Base-by-base conservation (phyloP, 352 stramenopile species). In the Globisporangium radiosum region DNA sequence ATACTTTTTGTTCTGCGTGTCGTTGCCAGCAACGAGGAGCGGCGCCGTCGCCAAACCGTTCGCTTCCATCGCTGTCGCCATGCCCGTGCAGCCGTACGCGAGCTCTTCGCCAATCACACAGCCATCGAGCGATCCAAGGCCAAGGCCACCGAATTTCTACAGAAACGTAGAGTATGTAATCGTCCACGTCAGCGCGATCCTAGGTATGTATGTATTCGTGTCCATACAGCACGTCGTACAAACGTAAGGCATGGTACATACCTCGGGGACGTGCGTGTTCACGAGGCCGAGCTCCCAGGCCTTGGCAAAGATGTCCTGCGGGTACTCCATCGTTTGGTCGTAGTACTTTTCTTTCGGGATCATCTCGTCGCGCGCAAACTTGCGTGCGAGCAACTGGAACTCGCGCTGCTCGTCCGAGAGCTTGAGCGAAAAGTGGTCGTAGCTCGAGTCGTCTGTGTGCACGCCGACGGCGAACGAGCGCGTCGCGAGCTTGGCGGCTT, bases 281-380 rank as follows among this genome's bases (percentile, higher is more conserved):
- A 92, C 70, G 40, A 97, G 75, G 0, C 89, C 89, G 4, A 97
- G 70, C 62, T 96, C 87, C 85, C 85, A 94, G 8, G 88, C 88
- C 73, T 96, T 95, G 49, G 71, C 66, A 64, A 96, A 95, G 65
- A 95, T 84, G 56, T 94, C 84, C 52, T 90, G 72, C 17, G 88
- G 88, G 68, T 91, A 96, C 65, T 91, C 80, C 75, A 88, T 89
- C 6, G 70, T 94, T 61, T 80, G 65, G 71, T 96, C 88, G 59
- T 88, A 86, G 62, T 95, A 58, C 44, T 78, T 81, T 60, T 90
- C 88, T 70, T 78, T 87, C 9, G 88, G 88, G 64, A 94, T 94
- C 87, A 96, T 94, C 68, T 96, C 88, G 19, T 96, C 84, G 40
- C 78, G 75, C 17, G 88, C 88, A 65, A 96, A 96, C 67, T 96